A percentile compares a stretch with the other conserved stretches of the same genome.
phyloP scores from a whole-genome alignment of 2,329 filamentous ascomycete species.

The Mollisia scopiformis region DNA sequence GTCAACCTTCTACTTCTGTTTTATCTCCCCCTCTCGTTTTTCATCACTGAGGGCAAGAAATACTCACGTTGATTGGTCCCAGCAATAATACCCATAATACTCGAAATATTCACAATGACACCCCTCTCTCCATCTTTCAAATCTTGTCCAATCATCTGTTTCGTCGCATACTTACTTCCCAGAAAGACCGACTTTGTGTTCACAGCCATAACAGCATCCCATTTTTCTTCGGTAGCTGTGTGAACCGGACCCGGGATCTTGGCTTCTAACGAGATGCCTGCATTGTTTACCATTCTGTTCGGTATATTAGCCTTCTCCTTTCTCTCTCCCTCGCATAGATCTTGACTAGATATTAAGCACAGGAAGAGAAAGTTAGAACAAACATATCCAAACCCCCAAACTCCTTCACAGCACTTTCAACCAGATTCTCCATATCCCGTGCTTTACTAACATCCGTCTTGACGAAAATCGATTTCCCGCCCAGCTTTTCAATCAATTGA shows the following conservation, averaged over 20 bases:
- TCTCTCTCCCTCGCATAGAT: background rate
- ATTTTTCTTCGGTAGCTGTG: constrained; percentile 47
- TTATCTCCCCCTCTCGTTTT: background rate
- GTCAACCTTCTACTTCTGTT: background rate
- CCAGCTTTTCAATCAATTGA: constrained; percentile 40
- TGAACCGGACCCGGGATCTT: constrained; percentile 44
- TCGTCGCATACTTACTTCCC: constrained; percentile 47
- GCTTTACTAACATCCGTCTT: constrained; percentile 46
- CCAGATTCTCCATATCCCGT: constrained; percentile 40
- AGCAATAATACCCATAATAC: constrained; percentile 45
- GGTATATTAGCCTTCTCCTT: background rate
- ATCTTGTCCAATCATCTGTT: constrained; percentile 54
- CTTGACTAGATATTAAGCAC: too few relatives aligned
- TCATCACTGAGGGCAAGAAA: too few relatives aligned
- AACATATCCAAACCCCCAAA: constrained; percentile 49
- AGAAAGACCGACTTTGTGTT: constrained; percentile 44
- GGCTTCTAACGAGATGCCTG: constrained; percentile 49
- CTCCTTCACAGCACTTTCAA: constrained; percentile 39
- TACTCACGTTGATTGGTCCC: background rate
- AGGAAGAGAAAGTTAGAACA: constrained; percentile 16
- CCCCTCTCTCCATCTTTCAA: constrained; percentile 45
- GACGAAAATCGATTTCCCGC: constrained; percentile 45
- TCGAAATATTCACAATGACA: constrained; percentile 53
- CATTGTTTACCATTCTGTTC: constrained; percentile 50
- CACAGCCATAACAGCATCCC: constrained; percentile 45